A percentile compares a stretch with the other conserved stretches of the same genome.
These are phyloP conservation scores for Lactifluus subvellereus DNA, from an alignment of 768 basidiomycete species.

Conservation along the genomic window DNA sequence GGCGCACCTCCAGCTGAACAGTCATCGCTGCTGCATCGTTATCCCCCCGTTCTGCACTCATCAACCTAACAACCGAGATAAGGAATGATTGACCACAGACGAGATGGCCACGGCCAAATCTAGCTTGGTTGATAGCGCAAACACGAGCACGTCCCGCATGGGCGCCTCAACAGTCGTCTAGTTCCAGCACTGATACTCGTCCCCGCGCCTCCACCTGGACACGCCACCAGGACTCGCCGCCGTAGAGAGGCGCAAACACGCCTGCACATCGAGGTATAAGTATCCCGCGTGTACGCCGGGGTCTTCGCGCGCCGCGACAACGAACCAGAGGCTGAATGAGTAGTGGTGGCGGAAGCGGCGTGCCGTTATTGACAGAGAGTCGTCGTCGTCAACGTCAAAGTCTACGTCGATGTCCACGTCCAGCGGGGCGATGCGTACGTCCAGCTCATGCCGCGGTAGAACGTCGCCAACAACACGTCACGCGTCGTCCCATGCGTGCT, in stretches of 20 bases:
- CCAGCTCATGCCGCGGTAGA: neutral
- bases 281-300: neutral
- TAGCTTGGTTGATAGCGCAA: neutral
- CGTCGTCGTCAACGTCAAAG: neutral
- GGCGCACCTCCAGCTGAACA: neutral
- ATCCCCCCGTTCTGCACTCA: neutral
- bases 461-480: neutral
- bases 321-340: neutral
- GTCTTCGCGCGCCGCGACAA: neutral
- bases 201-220: neutral
- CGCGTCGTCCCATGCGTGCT: neutral
- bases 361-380: neutral
- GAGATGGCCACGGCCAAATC: conserved; percentile 1
- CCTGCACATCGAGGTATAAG: neutral
- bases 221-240: neutral
- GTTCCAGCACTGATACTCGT: neutral
- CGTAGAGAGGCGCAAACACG: neutral
- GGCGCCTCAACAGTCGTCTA: conserved; percentile 1
- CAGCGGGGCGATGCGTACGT: neutral
- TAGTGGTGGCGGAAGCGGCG: neutral
- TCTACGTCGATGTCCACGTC: neutral
- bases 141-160: neutral
- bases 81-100: neutral
- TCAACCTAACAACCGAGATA: neutral
- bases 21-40: neutral